A percentile compares a stretch with the other conserved stretches of the same genome.
These are phyloP conservation scores for Amorphotheca resinae DNA, from an alignment of 495 filamentous ascomycete genomes.

Conservation along the genomic window DNA sequence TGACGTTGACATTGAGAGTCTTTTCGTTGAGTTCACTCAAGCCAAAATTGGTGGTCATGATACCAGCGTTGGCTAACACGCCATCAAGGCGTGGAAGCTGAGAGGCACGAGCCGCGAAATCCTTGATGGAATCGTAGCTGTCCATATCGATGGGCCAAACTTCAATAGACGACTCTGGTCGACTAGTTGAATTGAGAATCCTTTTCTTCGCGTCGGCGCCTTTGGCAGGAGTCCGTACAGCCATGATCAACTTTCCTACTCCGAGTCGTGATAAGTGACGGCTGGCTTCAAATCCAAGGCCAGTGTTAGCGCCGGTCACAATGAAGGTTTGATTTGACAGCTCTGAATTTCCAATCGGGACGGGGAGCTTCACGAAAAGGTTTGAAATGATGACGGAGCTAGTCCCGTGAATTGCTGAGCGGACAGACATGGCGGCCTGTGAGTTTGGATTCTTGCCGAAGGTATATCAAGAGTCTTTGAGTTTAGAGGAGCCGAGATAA, in stretches of 20 bases:
- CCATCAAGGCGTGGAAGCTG: slow-evolving; percentile 3
- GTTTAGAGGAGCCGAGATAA: neutral
- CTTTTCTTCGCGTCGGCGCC: slow-evolving; percentile 27
- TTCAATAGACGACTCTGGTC: slow-evolving; percentile 27
- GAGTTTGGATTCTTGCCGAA: neutral
- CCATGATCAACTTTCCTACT: slow-evolving; percentile 32
- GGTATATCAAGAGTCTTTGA: neutral
- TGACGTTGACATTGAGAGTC: slow-evolving; percentile 6
- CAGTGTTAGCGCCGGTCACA: slow-evolving; percentile 39
- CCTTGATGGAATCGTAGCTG: slow-evolving; percentile 30
- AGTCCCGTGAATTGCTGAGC: neutral
- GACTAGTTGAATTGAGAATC: slow-evolving; percentile 24
- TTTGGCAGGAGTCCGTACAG: slow-evolving; percentile 25
- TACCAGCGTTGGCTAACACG: slow-evolving; percentile 8
- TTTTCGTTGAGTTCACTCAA: neutral
- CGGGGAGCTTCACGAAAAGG: neutral
- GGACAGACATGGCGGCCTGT: neutral
- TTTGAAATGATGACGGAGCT: neutral
- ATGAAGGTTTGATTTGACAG: slow-evolving; percentile 28
- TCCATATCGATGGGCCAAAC: slow-evolving; percentile 41
- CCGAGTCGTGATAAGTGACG: slow-evolving; percentile 28
- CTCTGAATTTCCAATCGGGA: neutral
- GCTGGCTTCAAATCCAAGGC: slow-evolving; percentile 37
- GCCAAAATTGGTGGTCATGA: neutral
- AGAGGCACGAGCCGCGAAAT: slow-evolving; percentile 23